Evolutionary conservation across 805 yeast species (phyloP).

Genomic region (Aciculoconidium aculeatum): DNA sequence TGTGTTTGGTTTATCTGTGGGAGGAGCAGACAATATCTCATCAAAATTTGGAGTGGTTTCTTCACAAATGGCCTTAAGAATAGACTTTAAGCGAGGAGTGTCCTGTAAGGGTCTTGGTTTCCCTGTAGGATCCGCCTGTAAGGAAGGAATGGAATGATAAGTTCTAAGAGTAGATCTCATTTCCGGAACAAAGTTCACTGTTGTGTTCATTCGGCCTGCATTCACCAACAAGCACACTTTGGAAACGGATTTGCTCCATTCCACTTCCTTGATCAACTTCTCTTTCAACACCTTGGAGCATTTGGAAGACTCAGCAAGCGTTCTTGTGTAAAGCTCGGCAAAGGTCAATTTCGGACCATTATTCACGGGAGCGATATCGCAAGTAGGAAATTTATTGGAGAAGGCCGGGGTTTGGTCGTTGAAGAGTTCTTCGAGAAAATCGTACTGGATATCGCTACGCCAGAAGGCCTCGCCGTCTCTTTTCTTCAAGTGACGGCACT

Average conservation of each 20-base stretch:
- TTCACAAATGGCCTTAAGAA: conserved; percentile 82
- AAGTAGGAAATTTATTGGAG: conserved; percentile 50
- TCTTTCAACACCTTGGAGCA: conserved; percentile 81
- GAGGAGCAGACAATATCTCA: conserved; percentile 37
- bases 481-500: conserved; percentile 67
- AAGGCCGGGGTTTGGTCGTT: conserved; percentile 61
- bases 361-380: conserved; percentile 31
- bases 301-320: conserved; percentile 76
- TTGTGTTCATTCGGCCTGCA: conserved; percentile 90
- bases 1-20: conserved; percentile 46
- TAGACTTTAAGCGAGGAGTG: conserved; percentile 88
- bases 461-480: conserved; percentile 90
- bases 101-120: conserved; percentile 76
- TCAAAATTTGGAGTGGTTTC: conserved; percentile 41
- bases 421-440: conserved; percentile 62
- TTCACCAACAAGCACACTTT: conserved; percentile 84
- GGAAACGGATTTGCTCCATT: conserved; percentile 64
- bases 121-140: conserved; percentile 62
- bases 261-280: conserved; percentile 56
- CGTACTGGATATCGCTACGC: conserved; percentile 83
- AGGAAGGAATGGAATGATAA: conserved; percentile 86
- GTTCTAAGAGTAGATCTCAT: conserved; percentile 93
- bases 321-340: conserved; percentile 75
- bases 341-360: conserved; percentile 56
- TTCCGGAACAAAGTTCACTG: conserved; percentile 89